These are phyloP conservation scores for Diaporthe citrichinensis DNA, from an alignment of 2,329 filamentous ascomycete genomes.

Conservation along the genomic window DNA sequence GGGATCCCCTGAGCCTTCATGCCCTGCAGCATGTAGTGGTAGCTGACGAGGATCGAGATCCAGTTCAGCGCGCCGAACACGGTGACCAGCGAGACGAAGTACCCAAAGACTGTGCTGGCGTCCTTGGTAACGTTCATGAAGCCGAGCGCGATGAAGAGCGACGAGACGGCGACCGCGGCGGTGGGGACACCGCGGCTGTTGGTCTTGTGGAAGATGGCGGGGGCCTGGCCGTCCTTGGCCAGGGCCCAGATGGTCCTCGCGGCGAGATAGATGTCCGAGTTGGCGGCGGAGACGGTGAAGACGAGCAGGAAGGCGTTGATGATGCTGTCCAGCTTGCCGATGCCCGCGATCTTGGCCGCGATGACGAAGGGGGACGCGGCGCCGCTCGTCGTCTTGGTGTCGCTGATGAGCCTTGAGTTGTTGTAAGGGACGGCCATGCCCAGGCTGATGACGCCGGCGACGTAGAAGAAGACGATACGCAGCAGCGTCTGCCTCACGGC, in stretches of 20 bases:
- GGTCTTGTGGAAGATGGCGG: constrained; percentile 51
- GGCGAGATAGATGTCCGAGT: constrained; percentile 68
- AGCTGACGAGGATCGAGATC: constrained; percentile 56
- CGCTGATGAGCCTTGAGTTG: constrained; percentile 59
- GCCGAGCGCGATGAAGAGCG: constrained; percentile 54
- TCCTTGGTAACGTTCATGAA: constrained; percentile 57
- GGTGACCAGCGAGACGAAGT: constrained; percentile 59
- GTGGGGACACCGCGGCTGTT: constrained; percentile 57
- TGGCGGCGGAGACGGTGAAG: constrained; percentile 71
- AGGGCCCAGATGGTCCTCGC: constrained; percentile 58
- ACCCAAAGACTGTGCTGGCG: constrained; percentile 55
- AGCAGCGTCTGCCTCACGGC: constrained; percentile 79
- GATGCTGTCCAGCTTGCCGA: constrained; percentile 66
- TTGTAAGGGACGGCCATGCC: constrained; percentile 77
- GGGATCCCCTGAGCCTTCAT: constrained; percentile 47
- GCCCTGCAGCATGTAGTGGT: constrained; percentile 56
- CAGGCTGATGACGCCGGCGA: constrained; percentile 74
- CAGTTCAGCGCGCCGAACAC: constrained; percentile 61
- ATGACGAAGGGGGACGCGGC: constrained; percentile 36
- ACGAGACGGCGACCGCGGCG: constrained; percentile 54
- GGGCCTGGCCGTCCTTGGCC: constrained; percentile 58
- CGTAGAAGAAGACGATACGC: constrained; percentile 79
- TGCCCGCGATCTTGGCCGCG: constrained; percentile 60
- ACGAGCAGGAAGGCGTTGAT: constrained; percentile 73
- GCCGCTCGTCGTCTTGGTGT: constrained; percentile 62